Evolutionary conservation across 2,329 filamentous ascomycete species (phyloP), one percentile per base, ranked within the genome.

Genomic region (Phialophora verrucosa): DNA sequence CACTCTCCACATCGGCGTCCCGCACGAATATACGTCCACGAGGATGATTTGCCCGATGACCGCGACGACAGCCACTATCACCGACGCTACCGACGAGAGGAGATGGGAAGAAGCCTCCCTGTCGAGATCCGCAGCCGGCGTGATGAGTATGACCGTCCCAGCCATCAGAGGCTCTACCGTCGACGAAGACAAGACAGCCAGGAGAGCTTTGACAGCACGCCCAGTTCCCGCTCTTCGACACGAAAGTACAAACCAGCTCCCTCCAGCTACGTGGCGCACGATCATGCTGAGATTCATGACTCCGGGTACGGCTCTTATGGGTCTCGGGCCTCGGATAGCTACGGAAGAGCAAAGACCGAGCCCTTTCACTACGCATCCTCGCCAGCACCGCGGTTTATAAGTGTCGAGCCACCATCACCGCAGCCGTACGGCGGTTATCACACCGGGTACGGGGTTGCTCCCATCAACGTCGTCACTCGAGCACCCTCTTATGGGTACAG

Each of bases 291-390:
- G 31, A 31, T 62, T 31, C 62, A 65, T 23, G 69, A 71, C 55
- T 71, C 69, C 2, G 69, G 65, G 17, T 71, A 71, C 47, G 69
- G 69, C 25, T 71, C 69, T 17, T 68, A 67, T 20, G 59, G 65
- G n/a, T 70, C 69, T 59, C 65, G 59, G 44, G 61, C 50, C 11
- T 71, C 67, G 20, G 44, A 66, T 42, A 66, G 65, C 29, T 62
- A 62, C 29, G 62, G 64, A 51, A 55, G 59, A 27, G 66, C 69
- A 27, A 67, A 68, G 56, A 70, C 69, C 3, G 69, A 70, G 55
- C 66, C 69, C 23, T 66, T 67, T 53, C 47, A 29, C 7, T 71
- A 71, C 55, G 64, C 69, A 42, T 47, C 64, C 4, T 44, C 57
- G 32, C 62, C 65, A 4, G 20, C 53, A 49, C 64, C 65, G 25